Evolutionary conservation across 495 filamentous ascomycete genomes (phyloP), one percentile per base, ranked within the genome.

Genomic region (Penicillium argentinense): DNA sequence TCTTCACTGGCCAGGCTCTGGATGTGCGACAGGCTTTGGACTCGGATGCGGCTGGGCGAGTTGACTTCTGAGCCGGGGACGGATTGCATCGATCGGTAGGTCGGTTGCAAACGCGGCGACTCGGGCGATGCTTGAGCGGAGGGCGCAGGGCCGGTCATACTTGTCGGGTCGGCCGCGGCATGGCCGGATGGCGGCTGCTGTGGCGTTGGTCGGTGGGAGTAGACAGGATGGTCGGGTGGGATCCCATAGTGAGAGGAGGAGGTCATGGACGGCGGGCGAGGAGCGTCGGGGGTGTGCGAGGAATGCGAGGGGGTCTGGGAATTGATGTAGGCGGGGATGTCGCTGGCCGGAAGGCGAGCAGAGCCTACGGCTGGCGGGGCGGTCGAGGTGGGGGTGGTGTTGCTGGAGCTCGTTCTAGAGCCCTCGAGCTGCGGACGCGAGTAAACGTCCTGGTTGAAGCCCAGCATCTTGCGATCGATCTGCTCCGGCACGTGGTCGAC

Each of bases 11-110:
- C 89, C 45, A 97, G 87, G 57, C 86, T 89, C 62, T 91, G 88
- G 47, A 97, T 92, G 64, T 97, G 91, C 18, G 83, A 84, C 16
- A 97, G 74, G 64, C 91, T 87, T 49, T 86, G 83, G 24, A 97
- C 86, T 56, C 82, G 85, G 63, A 97, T 88, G 36, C 84, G 84
- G 42, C 75, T 81, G 18, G 88, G 87, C 3, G 87, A 90, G 26
- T 73, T 78, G 6, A 82, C 74, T 30, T 75, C 67, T 11, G 77
- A 83, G 11, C 75, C 76, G 9, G 62, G 61, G 0, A 81, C 60
- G 1, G 79, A 79, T 29, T 73, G 61, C 44, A 72, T 66, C 3
- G 81, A 78, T 18, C 57, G 67, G 37, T 66, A 55, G 22, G 79
- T 81, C n/a, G 78, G 74, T 47, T 76, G 70, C 32, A 80, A 51